Evolutionary conservation across 257 asterid species (phyloP).

Genomic region (Jaltomata sinuosa): DNA sequence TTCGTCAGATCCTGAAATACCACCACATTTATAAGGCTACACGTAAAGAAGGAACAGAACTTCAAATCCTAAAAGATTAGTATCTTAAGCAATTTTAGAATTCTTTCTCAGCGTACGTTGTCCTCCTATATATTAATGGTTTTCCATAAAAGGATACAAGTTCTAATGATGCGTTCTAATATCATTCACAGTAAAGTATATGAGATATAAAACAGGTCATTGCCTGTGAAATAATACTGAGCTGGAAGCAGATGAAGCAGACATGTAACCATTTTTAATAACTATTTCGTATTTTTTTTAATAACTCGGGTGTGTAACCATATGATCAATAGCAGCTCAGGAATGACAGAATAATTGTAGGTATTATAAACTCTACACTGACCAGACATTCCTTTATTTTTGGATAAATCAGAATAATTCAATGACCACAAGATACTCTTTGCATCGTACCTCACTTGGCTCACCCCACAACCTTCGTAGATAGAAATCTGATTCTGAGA

Average conservation of each 20-base stretch:
- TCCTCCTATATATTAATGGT: background rate
- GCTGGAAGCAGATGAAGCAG: background rate
- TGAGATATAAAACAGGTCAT: background rate
- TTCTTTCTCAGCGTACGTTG: background rate
- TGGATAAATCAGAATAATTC: background rate
- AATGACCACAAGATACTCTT: background rate
- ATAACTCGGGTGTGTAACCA: background rate
- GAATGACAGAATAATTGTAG: background rate
- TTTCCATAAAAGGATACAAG: background rate
- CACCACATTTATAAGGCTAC: background rate
- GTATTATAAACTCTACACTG: background rate
- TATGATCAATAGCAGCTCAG: background rate
- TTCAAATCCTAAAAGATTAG: background rate
- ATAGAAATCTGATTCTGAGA: conserved; percentile 80
- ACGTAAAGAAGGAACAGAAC: background rate
- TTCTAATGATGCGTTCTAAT: background rate
- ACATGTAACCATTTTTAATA: background rate
- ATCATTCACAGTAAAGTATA: background rate
- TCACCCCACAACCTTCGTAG: conserved; percentile 98
- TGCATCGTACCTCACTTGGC: conserved; percentile 68
- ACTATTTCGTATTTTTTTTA: background rate
- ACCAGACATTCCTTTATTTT: background rate
- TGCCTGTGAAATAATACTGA: background rate
- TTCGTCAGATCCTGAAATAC: conserved; percentile 73
- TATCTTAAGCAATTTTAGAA: background rate